Percentiles rank a stretch among this genome's conserved stretches.
Conservation (phyloP, 495 filamentous ascomycete species). For the Umbilicaria muhlenbergii region DNA sequence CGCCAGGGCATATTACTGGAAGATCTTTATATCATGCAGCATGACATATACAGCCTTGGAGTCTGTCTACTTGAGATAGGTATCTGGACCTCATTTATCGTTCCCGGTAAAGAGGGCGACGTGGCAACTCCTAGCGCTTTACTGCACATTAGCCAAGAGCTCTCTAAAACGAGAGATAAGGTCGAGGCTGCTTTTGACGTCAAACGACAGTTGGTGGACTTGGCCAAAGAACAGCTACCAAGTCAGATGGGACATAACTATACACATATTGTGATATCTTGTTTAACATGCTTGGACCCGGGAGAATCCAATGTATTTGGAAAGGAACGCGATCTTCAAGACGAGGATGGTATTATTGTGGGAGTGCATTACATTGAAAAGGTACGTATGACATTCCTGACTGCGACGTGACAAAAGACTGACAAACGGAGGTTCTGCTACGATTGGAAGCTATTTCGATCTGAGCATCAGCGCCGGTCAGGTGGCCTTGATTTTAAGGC, state of each 20-base stretch:
- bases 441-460: too few relatives aligned
- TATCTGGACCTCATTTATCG: conserved; percentile 23
- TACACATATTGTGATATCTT: conserved; percentile 31
- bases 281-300: conserved; percentile 39
- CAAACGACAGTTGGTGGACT: conserved; percentile 23
- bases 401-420: too few relatives aligned
- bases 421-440: too few relatives aligned
- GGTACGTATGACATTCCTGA: conserved; percentile 1
- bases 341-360: conserved; percentile 33
- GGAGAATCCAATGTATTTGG: conserved; percentile 28
- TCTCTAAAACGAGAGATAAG: neutral
- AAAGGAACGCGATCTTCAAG: conserved; percentile 18
- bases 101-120: conserved; percentile 1
- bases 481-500: too few relatives aligned
- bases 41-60: conserved; percentile 34
- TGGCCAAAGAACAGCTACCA: conserved; percentile 25
- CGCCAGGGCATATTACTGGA: conserved; percentile 20
- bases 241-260: conserved; percentile 33
- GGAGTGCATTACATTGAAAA: conserved; percentile 37
- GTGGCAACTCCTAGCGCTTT: neutral
- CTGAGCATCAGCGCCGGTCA: too few relatives aligned
- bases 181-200: conserved; percentile 7
- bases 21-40: conserved; percentile 25
- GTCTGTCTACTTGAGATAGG: conserved; percentile 31
- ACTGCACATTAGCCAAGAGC: neutral